These are phyloP conservation scores for Nowakowskiella sp. DNA, from an alignment of 192 early-diverging fungal genomes.

Conservation along the genomic window DNA sequence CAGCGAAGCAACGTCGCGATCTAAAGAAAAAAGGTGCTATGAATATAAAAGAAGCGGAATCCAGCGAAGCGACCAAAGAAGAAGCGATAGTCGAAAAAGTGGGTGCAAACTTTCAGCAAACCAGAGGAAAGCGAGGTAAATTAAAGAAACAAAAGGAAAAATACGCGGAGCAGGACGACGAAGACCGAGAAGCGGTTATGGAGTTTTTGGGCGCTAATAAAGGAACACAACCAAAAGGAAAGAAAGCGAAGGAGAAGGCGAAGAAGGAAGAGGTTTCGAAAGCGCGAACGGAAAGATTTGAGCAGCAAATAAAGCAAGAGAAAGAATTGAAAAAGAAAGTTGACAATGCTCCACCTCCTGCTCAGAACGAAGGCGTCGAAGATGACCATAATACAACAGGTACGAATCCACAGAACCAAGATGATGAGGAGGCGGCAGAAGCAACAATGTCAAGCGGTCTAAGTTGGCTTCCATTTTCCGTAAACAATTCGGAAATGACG, in stretches of 20 bases:
- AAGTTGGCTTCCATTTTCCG: background rate
- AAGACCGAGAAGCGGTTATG: conserved; percentile 76
- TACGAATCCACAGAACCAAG: background rate
- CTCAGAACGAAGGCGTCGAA: conserved; percentile 22
- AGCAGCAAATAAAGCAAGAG: conserved; percentile 1
- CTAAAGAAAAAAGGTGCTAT: conserved; percentile 55
- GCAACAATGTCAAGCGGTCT: background rate
- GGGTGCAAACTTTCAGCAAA: background rate
- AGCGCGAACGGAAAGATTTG: conserved; percentile 1
- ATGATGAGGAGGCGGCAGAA: background rate
- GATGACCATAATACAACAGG: background rate
- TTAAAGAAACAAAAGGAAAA: conserved; percentile 86
- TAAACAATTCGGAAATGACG: background rate
- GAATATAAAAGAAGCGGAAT: conserved; percentile 10
- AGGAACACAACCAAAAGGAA: conserved; percentile 65
- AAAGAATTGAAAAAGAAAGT: conserved; percentile 15
- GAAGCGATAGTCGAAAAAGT: conserved; percentile 8
- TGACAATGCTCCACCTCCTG: conserved; percentile 7
- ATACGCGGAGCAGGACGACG: conserved; percentile 93
- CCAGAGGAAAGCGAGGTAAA: conserved; percentile 85
- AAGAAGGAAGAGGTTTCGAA: conserved; percentile 25
- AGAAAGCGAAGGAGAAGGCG: conserved; percentile 56
- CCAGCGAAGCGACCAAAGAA: background rate
- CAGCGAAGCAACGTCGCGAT: conserved; percentile 79
- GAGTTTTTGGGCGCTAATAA: conserved; percentile 65